These are phyloP conservation scores for Fusarium staphyleae DNA, from an alignment of 2,329 filamentous ascomycete species.

Conservation along the genomic window DNA sequence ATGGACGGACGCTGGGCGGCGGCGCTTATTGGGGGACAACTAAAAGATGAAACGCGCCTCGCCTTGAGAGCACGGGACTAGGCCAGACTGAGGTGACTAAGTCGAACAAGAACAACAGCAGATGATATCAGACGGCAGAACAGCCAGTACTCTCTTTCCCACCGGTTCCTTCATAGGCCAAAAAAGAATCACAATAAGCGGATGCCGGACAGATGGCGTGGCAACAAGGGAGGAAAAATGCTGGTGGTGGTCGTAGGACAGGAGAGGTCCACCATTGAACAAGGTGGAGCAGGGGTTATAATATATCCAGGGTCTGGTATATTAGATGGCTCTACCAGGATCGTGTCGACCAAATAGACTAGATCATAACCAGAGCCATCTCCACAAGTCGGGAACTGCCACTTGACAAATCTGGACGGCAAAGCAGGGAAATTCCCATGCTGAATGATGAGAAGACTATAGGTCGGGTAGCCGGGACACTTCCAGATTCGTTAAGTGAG, in stretches of 20 bases:
- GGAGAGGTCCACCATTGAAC: constrained; percentile 32
- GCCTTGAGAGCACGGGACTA: constrained; percentile 37
- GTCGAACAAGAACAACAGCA: constrained; percentile 33
- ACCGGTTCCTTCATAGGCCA: constrained; percentile 14
- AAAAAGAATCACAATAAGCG: constrained; percentile 25
- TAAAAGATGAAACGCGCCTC: constrained; percentile 41
- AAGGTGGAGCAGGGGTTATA: constrained; percentile 41
- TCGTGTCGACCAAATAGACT: constrained; percentile 33
- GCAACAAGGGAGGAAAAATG: constrained; percentile 38
- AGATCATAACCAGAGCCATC: constrained; percentile 39
- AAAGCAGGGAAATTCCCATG: constrained; percentile 37
- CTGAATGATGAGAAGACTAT: constrained; percentile 22
- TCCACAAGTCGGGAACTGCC: constrained; percentile 39
- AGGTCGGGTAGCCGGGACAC: constrained; percentile 31
- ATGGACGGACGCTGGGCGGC: constrained; percentile 28
- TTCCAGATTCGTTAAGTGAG: constrained; percentile 38
- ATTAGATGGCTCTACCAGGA: constrained; percentile 40
- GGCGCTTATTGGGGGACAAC: constrained; percentile 38
- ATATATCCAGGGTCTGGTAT: constrained; percentile 43
- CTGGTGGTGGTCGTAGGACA: constrained; percentile 35
- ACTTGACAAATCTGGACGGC: constrained; percentile 34
- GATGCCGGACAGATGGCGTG: constrained; percentile 38
- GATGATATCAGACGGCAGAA: constrained; percentile 23
- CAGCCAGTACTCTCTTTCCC: constrained; percentile 28
- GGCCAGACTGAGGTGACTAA: constrained; percentile 32